phyloP scores from a whole-genome alignment of 768 basidiomycete genomes.

The Tephrocybe sp. region DNA sequence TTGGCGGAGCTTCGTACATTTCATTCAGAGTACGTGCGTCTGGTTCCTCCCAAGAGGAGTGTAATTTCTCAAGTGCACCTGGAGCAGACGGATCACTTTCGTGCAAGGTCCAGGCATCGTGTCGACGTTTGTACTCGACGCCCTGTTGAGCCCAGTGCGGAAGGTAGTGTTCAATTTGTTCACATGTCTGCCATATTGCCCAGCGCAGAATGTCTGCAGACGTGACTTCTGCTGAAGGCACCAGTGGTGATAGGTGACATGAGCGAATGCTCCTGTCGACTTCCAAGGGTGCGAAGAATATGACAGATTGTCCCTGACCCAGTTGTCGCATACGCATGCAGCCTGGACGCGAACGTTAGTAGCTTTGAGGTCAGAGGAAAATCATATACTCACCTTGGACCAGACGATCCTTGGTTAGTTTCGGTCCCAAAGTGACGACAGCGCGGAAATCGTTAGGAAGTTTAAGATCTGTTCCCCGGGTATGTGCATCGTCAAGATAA shows the following conservation, averaged over 20 bases:
- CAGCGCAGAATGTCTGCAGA: slow-evolving; percentile 39
- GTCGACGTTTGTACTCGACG: slow-evolving; percentile 28
- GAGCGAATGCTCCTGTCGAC: slow-evolving; percentile 37
- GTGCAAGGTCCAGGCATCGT: slow-evolving; percentile 17
- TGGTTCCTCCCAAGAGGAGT: slow-evolving; percentile 35
- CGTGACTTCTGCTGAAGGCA: neutral
- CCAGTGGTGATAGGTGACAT: slow-evolving; percentile 30
- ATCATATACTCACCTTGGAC: slow-evolving; percentile 40
- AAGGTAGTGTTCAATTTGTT: slow-evolving; percentile 36
- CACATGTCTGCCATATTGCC: slow-evolving; percentile 45
- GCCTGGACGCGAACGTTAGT: slow-evolving; percentile 27
- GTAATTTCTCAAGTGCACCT: slow-evolving; percentile 15
- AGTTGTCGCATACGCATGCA: slow-evolving; percentile 57
- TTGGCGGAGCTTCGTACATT: slow-evolving; percentile 29
- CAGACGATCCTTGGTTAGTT: slow-evolving; percentile 51
- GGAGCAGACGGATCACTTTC: neutral
- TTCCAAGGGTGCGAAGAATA: slow-evolving; percentile 46
- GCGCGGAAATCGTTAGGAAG: slow-evolving; percentile 42
- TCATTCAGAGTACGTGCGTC: slow-evolving; percentile 37
- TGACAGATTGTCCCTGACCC: slow-evolving; percentile 45
- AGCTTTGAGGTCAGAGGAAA: neutral
- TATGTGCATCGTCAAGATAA: slow-evolving; percentile 57
- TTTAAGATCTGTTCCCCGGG: slow-evolving; percentile 53
- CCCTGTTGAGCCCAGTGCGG: slow-evolving; percentile 44
- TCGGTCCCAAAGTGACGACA: slow-evolving; percentile 50